Evolutionary conservation across 2,329 filamentous ascomycete species (phyloP).

Genomic region (Alternaria sp.): DNA sequence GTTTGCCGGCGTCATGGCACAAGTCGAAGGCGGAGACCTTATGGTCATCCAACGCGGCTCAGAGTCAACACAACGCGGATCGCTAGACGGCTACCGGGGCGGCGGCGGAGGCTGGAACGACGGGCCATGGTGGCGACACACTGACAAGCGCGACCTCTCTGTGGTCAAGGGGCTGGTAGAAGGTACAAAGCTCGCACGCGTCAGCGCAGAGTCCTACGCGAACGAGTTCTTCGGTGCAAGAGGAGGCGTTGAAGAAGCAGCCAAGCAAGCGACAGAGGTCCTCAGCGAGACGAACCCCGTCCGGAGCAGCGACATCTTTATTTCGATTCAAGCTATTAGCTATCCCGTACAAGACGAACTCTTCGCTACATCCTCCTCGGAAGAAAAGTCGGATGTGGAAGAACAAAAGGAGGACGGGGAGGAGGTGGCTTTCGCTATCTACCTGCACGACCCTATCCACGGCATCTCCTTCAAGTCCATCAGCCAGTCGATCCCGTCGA

Average conservation of each 20-base stretch:
- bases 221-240: conserved; percentile 79
- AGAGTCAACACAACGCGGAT: conserved; percentile 75
- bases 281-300: conserved; percentile 87
- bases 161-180: conserved; percentile 80
- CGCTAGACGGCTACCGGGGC: conserved; percentile 63
- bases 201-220: conserved; percentile 86
- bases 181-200: conserved; percentile 89
- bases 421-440: conserved; percentile 75
- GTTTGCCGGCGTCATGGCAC: conserved; percentile 96
- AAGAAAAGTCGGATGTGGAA: conserved; percentile 62
- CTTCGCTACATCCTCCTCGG: conserved; percentile 65
- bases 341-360: conserved; percentile 69
- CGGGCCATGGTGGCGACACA: conserved; percentile 93
- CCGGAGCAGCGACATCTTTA: conserved; percentile 90
- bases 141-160: conserved; percentile 74
- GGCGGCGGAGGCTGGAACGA: conserved; percentile 81
- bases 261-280: conserved; percentile 77
- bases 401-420: conserved; percentile 66
- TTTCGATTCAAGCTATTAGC: conserved; percentile 87
- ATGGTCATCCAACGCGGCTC: conserved; percentile 92
- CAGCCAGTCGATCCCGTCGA: conserved; percentile 80
- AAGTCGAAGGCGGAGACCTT: conserved; percentile 95
- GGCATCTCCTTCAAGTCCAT: conserved; percentile 84
- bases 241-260: conserved; percentile 81
- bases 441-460: conserved; percentile 87